A percentile compares a stretch with the other conserved stretches of the same genome.
Conservation (phyloP, 768 basidiomycete species). For the Coprinopsis sp. region DNA sequence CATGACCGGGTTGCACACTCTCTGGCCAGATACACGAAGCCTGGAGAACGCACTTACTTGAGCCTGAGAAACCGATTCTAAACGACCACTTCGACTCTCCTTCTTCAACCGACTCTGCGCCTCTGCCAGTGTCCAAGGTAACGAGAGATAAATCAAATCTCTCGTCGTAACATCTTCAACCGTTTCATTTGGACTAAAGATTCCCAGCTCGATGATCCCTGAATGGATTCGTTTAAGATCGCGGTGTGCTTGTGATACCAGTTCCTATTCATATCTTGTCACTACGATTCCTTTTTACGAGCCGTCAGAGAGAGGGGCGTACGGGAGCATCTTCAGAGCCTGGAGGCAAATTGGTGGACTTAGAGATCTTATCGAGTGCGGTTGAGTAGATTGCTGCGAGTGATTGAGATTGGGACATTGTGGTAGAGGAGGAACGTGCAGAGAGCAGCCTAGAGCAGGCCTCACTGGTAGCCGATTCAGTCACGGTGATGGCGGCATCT, state of each 20-base stretch:
- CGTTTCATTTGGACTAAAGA: constrained; percentile 83
- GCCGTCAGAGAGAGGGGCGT: background rate
- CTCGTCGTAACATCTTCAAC: constrained; percentile 78
- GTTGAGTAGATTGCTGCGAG: constrained; percentile 35
- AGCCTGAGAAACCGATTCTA: constrained; percentile 48
- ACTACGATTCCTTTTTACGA: background rate
- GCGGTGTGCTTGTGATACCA: constrained; percentile 48
- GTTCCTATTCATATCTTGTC: constrained; percentile 37
- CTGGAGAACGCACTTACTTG: constrained; percentile 41
- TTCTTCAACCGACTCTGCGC: constrained; percentile 57
- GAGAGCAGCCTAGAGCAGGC: no score
- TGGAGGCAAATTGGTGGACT: constrained; percentile 34
- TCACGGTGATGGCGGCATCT: no score
- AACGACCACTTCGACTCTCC: constrained; percentile 51
- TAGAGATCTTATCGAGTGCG: constrained; percentile 34
- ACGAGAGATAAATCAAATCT: constrained; percentile 70
- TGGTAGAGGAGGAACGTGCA: constrained; percentile 4
- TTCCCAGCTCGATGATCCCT: constrained; percentile 53
- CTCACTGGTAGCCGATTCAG: no score
- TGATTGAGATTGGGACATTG: constrained; percentile 23
- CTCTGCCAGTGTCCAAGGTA: constrained; percentile 66
- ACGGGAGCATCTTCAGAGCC: constrained; percentile 44
- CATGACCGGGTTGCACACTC: no score
- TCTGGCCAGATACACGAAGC: no score
- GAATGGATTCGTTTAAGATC: constrained; percentile 52